Evolutionary conservation across 2,329 filamentous ascomycete species (phyloP), one percentile per base, ranked within the genome.

Genomic region (Colletotrichum kahawae): DNA sequence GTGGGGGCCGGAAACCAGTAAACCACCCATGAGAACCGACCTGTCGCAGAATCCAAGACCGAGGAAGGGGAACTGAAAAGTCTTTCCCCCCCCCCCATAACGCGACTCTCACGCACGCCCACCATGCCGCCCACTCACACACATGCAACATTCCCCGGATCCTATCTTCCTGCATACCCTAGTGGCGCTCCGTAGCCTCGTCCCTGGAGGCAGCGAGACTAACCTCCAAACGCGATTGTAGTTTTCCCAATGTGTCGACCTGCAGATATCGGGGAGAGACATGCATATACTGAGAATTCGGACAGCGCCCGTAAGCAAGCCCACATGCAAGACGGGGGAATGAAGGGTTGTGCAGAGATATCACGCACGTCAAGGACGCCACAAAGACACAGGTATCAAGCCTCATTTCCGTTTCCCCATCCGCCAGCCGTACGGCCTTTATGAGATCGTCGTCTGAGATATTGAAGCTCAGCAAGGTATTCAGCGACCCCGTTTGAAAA

Each of bases 111-210:
- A 48, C 38, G 29, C 29, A 31, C 29, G 38, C 38, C 38, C 66
- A 60, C 10, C 16, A 24, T 1, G 34, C 29, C 29, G 21, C 21
- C 21, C 64, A 67, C 65, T 3, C 31, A 8, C 27, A 64, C 27
- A 62, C 14, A 34, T 29, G 67, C 48, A 59, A 24, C 72, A 75
- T 75, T 75, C 72, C 72, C 72, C 72, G 72, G 72, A 75, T 72
- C 69, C 33, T 14, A 51, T 72, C 69, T 59, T 71, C 72, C 72
- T 67, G 69, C 72, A 63, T 72, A 67, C 43, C 72, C 72, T 75
- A 75, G 72, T 31, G 69, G 48, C 18, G 27, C 13, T 12, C 21
- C 72, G 12, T 38, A 62, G 71, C 54, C 60, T 67, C 54, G 31
- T 63, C 24, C 64, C 62, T 62, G 36, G 24, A 43, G 48, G 24